phyloP scores from a whole-genome alignment of 495 filamentous ascomycete species.

The Xylaria telfairii region DNA sequence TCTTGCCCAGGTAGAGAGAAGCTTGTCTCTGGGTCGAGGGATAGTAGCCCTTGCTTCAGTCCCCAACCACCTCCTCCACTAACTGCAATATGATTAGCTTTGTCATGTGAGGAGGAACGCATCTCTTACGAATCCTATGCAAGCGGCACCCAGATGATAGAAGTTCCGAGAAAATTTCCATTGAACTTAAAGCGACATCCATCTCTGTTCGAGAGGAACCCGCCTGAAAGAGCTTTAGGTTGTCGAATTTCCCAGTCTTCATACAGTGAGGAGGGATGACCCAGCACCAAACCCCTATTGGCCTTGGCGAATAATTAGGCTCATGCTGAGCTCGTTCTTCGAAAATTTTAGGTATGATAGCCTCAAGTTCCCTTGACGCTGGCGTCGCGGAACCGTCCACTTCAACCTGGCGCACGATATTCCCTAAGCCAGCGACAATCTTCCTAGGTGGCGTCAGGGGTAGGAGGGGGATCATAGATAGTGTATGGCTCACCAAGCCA shows the following conservation, averaged over 20 bases:
- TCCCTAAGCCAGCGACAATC: slow-evolving; percentile 75
- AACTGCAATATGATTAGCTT: slow-evolving; percentile 50
- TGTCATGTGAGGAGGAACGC: slow-evolving; percentile 13
- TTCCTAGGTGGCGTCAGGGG: slow-evolving; percentile 68
- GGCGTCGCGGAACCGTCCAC: slow-evolving; percentile 59
- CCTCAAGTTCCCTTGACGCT: slow-evolving; percentile 79
- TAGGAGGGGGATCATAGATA: slow-evolving; percentile 58
- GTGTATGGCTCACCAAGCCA: slow-evolving; percentile 12
- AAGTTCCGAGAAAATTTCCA: slow-evolving; percentile 35
- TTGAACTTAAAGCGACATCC: slow-evolving; percentile 25
- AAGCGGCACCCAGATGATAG: slow-evolving; percentile 59
- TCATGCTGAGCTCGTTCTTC: slow-evolving; percentile 37
- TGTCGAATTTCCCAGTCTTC: slow-evolving; percentile 27
- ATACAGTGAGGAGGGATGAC: slow-evolving; percentile 55
- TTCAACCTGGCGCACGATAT: slow-evolving; percentile 76
- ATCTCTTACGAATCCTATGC: slow-evolving; percentile 62
- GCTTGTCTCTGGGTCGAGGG: slow-evolving; percentile 73
- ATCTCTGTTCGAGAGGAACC: slow-evolving; percentile 32
- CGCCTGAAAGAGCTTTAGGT: slow-evolving; percentile 28
- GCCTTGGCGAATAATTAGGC: slow-evolving; percentile 38
- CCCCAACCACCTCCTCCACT: slow-evolving; percentile 95
- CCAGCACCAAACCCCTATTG: slow-evolving; percentile 79
- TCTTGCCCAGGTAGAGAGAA: slow-evolving; percentile 39
- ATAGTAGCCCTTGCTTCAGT: slow-evolving; percentile 79
- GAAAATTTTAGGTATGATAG: slow-evolving; percentile 65